Evolutionary conservation across 106 monocot genomes (phyloP).

Genomic region (Alisma plantagoaquatica): DNA sequence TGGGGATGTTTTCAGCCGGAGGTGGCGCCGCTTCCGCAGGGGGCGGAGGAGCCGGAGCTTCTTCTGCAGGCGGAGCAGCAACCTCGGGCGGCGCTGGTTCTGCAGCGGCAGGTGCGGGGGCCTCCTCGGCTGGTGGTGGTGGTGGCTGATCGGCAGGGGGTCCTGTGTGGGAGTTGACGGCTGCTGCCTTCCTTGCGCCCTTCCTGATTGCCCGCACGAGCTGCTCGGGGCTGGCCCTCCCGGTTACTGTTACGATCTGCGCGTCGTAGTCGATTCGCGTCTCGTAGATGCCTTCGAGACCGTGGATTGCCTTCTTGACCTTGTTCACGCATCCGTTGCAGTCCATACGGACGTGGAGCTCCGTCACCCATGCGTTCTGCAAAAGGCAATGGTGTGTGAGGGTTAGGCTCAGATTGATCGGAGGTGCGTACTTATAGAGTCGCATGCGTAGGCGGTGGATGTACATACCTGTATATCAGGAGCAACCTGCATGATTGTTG

Average conservation of each 20-base stretch:
- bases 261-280: conserved; percentile 20
- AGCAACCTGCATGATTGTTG: too few species aligned
- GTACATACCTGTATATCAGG: too few species aligned
- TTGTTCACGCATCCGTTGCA: conserved; percentile 46
- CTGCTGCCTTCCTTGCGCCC: conserved; percentile 32
- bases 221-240: conserved; percentile 30
- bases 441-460: too few species aligned
- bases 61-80: not conserved
- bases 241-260: conserved; percentile 45
- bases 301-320: conserved; percentile 34
- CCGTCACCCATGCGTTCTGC: conserved; percentile 32
- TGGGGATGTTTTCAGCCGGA: too few species aligned
- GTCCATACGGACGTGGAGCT: conserved; percentile 49
- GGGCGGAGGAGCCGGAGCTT: conserved; percentile 1
- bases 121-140: too few species aligned
- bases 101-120: conserved; percentile 14
- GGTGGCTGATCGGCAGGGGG: not conserved
- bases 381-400: too few species aligned
- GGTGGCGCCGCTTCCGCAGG: not conserved
- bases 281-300: conserved; percentile 32
- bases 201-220: conserved; percentile 47
- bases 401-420: too few species aligned
- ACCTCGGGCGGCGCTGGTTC: not conserved
- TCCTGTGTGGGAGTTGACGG: conserved; percentile 42
- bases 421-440: too few species aligned